Percentiles rank a stretch among this genome's conserved stretches.
These are phyloP conservation scores for Fusarium decemcellulare DNA, from an alignment of 2,329 filamentous ascomycete species.

Conservation along the genomic window DNA sequence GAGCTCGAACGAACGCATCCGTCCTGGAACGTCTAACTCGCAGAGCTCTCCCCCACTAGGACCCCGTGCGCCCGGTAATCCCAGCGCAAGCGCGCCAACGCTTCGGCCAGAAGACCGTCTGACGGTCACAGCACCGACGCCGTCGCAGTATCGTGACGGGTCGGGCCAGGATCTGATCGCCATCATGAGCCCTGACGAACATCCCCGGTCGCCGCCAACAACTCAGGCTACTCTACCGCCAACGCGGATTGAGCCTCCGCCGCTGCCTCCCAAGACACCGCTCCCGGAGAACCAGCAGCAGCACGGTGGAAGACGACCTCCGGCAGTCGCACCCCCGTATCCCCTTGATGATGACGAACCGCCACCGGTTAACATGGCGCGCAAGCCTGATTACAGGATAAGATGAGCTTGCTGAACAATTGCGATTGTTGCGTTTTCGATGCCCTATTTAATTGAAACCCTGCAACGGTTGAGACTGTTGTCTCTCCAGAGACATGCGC, in stretches of 20 bases:
- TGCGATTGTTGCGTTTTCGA: background rate
- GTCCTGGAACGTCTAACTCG: conserved; percentile 50
- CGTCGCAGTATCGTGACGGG: conserved; percentile 70
- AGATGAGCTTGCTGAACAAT: conserved; percentile 44
- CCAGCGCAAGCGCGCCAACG: conserved; percentile 47
- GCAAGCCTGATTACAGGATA: conserved; percentile 82
- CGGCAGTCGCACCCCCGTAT: conserved; percentile 75
- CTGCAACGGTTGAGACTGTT: background rate
- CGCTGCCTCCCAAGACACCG: conserved; percentile 83
- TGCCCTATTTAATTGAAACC: background rate
- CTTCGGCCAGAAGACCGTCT: conserved; percentile 64
- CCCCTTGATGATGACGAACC: conserved; percentile 86
- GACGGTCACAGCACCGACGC: conserved; percentile 69
- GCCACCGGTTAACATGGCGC: conserved; percentile 86
- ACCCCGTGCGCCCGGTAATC: conserved; percentile 37
- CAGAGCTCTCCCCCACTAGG: conserved; percentile 47
- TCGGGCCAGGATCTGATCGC: conserved; percentile 78
- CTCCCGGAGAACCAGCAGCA: conserved; percentile 66
- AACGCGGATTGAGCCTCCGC: conserved; percentile 72
- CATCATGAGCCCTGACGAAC: conserved; percentile 72
- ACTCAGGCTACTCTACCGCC: conserved; percentile 50
- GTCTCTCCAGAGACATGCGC: background rate
- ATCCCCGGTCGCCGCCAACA: conserved; percentile 58
- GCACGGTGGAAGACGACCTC: conserved; percentile 49
- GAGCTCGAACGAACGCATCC: conserved; percentile 64